Base-by-base conservation (phyloP, 176 grass and related monocot species). In the Oryza punctata region DNA sequence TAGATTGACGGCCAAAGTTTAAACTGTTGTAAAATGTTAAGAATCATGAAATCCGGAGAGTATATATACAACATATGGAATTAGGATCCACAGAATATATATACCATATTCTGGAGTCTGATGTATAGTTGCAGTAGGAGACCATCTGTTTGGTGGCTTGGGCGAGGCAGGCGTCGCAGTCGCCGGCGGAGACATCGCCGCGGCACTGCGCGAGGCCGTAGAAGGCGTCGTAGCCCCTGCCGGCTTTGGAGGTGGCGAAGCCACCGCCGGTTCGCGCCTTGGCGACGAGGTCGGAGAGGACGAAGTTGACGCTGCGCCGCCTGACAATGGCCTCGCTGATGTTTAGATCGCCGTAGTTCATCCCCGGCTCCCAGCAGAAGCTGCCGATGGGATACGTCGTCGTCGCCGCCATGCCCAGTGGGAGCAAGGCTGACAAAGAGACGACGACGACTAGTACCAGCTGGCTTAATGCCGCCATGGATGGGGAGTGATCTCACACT, bases 201-300 rank as follows among this genome's bases (percentile, higher is more conserved):
- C 91, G 86, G 79, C 91, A 94, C 30, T 94, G 91, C 41, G 85
- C 91, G 37, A 94, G 88, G 75, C 91, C 91, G 82, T 88, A 94
- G 69, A 88, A 77, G 30, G 37, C 69, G 23, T 0, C 72, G 18
- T 43, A 52, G 24, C 85, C 70, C 60, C 68, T 73, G 27, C 86
- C 88, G 37, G 37, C 37, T 8, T 8, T 38, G 6, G 37, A 38
- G 37, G 37, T 38, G 37, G 37, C 37, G 7, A 38, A 94, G 70
- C 88, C 91, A 0, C 82, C 75, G 33, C 63, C 29, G 72, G 91
- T 91, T 28, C 64, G 88, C 45, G 45, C 45, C 70, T 79, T 69
- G 59, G 83, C 33, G 79, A 88, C 85, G 74, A 94, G 85, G 79
- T 91, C 88, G 46, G 88, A 25, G n/a, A 91, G 88, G 44, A 94